These are phyloP conservation scores for Gonapodya prolifera DNA, from an alignment of 192 early-diverging fungal genomes.

Conservation along the genomic window DNA sequence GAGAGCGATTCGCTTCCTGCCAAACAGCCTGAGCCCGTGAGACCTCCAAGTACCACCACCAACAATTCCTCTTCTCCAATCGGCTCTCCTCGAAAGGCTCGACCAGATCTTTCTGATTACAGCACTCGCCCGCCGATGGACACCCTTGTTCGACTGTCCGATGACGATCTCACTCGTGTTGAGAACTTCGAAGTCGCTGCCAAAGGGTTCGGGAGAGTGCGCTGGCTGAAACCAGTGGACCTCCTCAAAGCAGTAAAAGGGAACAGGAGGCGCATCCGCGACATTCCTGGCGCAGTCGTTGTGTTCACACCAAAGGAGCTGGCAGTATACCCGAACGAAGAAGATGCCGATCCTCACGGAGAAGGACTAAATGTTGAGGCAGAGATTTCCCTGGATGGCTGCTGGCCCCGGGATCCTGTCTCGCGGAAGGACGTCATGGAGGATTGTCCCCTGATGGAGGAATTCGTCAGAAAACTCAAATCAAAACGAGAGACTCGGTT, in stretches of 20 bases:
- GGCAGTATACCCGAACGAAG: constrained; percentile 74
- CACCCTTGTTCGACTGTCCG: constrained; percentile 52
- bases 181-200: constrained; percentile 62
- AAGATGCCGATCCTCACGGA: constrained; percentile 65
- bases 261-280: constrained; percentile 28
- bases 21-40: background rate
- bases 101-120: constrained; percentile 30
- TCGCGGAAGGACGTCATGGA: constrained; percentile 55
- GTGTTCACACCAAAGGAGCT: constrained; percentile 51
- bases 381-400: constrained; percentile 56
- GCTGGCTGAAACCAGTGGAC: constrained; percentile 71
- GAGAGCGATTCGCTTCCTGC: background rate
- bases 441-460: constrained; percentile 14
- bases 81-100: background rate
- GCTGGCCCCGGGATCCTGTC: constrained; percentile 73
- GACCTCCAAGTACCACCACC: background rate
- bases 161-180: constrained; percentile 54
- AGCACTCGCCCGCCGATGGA: constrained; percentile 61
- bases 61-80: background rate
- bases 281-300: constrained; percentile 73
- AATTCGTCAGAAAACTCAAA: background rate
- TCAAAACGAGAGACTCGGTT: constrained; percentile 53
- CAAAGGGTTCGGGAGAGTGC: constrained; percentile 55
- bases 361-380: constrained; percentile 82
- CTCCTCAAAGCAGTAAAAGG: constrained; percentile 42